Conservation (phyloP, 495 filamentous ascomycete genomes). For the Aspergillus heteromorphus region DNA sequence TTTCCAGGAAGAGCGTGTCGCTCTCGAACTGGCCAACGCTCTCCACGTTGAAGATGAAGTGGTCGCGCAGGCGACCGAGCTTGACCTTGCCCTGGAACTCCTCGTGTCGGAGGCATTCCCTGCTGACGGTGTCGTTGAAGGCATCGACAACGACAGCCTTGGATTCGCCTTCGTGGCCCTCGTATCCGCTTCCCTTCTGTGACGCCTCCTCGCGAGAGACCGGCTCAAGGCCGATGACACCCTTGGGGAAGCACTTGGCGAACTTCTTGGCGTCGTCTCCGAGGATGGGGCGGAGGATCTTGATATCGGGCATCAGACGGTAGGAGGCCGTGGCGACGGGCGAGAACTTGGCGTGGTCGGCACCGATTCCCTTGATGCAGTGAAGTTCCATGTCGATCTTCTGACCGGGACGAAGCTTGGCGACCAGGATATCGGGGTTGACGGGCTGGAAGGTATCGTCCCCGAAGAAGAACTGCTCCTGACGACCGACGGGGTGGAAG, state of each 20-base stretch:
- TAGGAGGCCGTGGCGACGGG: conserved; percentile 94
- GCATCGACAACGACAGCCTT: conserved; percentile 83
- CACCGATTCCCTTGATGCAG: conserved; percentile 87
- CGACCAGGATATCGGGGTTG: conserved; percentile 89
- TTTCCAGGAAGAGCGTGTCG: conserved; percentile 84
- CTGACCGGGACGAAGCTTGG: conserved; percentile 91
- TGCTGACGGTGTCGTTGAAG: conserved; percentile 84
- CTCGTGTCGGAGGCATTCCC: conserved; percentile 84
- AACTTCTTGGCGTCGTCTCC: conserved; percentile 87
- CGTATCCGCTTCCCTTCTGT: conserved; percentile 56
- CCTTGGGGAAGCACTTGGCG: conserved; percentile 78
- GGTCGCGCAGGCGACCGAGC: conserved; percentile 81
- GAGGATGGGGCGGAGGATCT: conserved; percentile 73
- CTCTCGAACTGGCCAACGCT: conserved; percentile 91
- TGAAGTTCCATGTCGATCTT: conserved; percentile 76
- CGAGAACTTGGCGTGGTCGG: conserved; percentile 96
- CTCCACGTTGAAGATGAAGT: conserved; percentile 96
- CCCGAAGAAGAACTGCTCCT: conserved; percentile 60
- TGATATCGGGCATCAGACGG: conserved; percentile 80
- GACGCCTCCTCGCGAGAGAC: conserved; percentile 64
- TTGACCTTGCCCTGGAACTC: conserved; percentile 96
- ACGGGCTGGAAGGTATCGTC: conserved; percentile 64
- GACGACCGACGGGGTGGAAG: conserved; percentile 69
- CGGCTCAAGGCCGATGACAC: conserved; percentile 76
- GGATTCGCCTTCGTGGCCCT: conserved; percentile 64